phyloP scores from a whole-genome alignment of 2,329 filamentous ascomycete genomes.

The Aphanoascus verrucosus region DNA sequence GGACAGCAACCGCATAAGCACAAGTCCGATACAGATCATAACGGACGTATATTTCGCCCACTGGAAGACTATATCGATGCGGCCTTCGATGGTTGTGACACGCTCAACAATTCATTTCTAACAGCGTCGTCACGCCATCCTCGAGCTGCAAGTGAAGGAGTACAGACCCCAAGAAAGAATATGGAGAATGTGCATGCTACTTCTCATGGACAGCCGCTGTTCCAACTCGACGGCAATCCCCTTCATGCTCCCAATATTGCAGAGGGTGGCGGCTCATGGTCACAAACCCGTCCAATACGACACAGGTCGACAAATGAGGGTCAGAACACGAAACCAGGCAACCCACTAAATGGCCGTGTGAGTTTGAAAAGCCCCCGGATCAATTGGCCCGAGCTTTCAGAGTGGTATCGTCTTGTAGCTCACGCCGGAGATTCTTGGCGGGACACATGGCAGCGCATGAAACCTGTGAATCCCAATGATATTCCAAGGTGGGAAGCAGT shows the following conservation, averaged over 20 bases:
- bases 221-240: constrained; percentile 63
- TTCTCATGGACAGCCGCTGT: constrained; percentile 31
- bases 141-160: constrained; percentile 38
- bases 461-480: constrained; percentile 25
- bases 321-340: constrained; percentile 25
- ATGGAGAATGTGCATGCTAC: neutral
- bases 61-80: constrained; percentile 66
- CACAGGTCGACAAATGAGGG: constrained; percentile 23
- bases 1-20: neutral
- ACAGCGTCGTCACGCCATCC: constrained; percentile 37
- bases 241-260: constrained; percentile 63
- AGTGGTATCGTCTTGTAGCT: constrained; percentile 64
- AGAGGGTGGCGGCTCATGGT: constrained; percentile 78
- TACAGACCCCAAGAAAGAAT: constrained; percentile 21
- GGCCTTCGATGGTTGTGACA: constrained; percentile 58
- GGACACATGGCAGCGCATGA: constrained; percentile 47
- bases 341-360: constrained; percentile 32
- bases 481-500: constrained; percentile 31
- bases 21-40: constrained; percentile 13
- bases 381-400: constrained; percentile 59
- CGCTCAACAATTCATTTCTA: constrained; percentile 67
- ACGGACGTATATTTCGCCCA: constrained; percentile 52
- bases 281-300: constrained; percentile 44
- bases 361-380: constrained; percentile 56
- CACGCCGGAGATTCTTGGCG: constrained; percentile 60